These are phyloP conservation scores for Collybia mongolica DNA, from an alignment of 768 basidiomycete species.

Conservation along the genomic window DNA sequence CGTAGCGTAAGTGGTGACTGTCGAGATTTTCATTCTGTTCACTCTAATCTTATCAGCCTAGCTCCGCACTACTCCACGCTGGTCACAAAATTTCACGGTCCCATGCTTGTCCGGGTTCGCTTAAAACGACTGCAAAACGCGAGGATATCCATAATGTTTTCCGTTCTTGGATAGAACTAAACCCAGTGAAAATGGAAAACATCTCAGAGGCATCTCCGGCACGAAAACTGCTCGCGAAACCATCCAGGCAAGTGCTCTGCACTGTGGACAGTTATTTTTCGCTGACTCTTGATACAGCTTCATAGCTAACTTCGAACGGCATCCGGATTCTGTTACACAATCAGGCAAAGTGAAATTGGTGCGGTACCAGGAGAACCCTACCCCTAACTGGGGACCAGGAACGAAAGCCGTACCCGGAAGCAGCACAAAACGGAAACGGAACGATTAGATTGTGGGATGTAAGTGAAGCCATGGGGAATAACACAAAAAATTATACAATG, in stretches of 20 bases:
- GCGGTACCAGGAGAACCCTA: constrained; percentile 88
- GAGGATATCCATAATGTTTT: constrained; percentile 77
- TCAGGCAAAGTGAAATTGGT: constrained; percentile 75
- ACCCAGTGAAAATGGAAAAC: constrained; percentile 86
- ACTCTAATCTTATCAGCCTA: constrained; percentile 24
- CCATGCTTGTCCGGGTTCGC: constrained; percentile 83
- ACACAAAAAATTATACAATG: too few relatives aligned
- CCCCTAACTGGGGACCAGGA: constrained; percentile 92
- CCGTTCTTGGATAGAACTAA: constrained; percentile 77
- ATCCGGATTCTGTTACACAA: constrained; percentile 61
- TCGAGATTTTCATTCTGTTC: neutral
- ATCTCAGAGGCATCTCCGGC: constrained; percentile 75
- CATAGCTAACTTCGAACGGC: constrained; percentile 72
- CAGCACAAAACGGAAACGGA: constrained; percentile 41
- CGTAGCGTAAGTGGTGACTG: constrained; percentile 56
- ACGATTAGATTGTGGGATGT: constrained; percentile 4
- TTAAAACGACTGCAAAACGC: constrained; percentile 85
- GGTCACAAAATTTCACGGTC: constrained; percentile 87
- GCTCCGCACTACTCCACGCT: constrained; percentile 87
- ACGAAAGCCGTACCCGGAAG: constrained; percentile 44
- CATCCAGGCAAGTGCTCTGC: constrained; percentile 52
- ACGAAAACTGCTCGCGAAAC: constrained; percentile 61
- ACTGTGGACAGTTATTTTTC: neutral
- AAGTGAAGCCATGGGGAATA: too few relatives aligned
- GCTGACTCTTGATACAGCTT: constrained; percentile 32